phyloP scores from a whole-genome alignment of 1,284 basidiomycete species.

The Meripilus lineatus region DNA sequence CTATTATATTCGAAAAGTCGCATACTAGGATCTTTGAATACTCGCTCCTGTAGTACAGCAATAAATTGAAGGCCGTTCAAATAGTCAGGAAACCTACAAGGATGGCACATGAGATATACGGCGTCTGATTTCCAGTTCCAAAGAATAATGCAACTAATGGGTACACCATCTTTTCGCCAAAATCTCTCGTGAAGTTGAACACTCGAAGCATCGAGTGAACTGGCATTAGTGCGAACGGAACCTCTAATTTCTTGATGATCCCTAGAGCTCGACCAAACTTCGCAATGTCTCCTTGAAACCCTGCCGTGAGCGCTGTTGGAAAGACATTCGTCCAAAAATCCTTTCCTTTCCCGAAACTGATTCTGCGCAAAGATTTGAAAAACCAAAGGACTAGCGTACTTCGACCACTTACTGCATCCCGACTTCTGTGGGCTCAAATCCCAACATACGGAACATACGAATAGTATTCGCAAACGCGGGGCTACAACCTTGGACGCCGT shows the following conservation, averaged over 20 bases:
- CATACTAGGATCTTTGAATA: slow-evolving; percentile 58
- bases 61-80: neutral
- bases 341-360: slow-evolving; percentile 58
- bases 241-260: slow-evolving; percentile 48
- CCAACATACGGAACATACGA: slow-evolving; percentile 50
- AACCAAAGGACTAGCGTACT: neutral
- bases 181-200: slow-evolving; percentile 54
- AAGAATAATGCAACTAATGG: slow-evolving; percentile 56
- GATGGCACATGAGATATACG: slow-evolving; percentile 52
- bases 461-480: slow-evolving; percentile 59
- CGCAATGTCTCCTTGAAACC: slow-evolving; percentile 48
- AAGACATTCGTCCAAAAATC: slow-evolving; percentile 67
- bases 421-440: slow-evolving; percentile 47
- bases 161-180: slow-evolving; percentile 54
- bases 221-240: slow-evolving; percentile 53
- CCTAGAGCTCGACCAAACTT: slow-evolving; percentile 54
- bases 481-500: slow-evolving; percentile 51
- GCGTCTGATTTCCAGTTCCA: slow-evolving; percentile 59
- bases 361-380: slow-evolving; percentile 21
- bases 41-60: slow-evolving; percentile 34
- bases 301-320: slow-evolving; percentile 48
- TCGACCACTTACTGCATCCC: slow-evolving; percentile 42
- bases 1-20: slow-evolving; percentile 33
- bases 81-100: slow-evolving; percentile 22
- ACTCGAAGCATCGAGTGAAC: slow-evolving; percentile 54